Evolutionary conservation across 768 basidiomycete species (phyloP), one percentile per base, ranked within the genome.

Genomic region (Pholiota microspora): DNA sequence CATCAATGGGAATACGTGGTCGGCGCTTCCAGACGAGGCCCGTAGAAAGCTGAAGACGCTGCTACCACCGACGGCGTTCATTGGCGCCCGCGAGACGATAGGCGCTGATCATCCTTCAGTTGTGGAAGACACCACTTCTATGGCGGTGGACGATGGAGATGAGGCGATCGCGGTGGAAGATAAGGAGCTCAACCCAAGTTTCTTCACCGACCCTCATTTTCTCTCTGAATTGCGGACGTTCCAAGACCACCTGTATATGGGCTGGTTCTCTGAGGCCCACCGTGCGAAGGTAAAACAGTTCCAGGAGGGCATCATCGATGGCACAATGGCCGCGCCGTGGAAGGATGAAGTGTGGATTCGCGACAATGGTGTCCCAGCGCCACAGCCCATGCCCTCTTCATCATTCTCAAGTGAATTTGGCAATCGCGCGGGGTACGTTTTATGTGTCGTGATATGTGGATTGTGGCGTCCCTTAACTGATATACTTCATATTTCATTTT

Each of bases 331-430:
- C 27, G 83, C 77, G 10, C 74, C 80, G 34, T 85, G 83, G 82
- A 86, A 86, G 61, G 84, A 86, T 60, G 80, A 85, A 29, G 75
- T 72, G 29, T 86, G 84, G 84, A 75, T 76, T 45, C 67, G 65
- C 34, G 76, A 78, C 4, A 77, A 82, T 42, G 62, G 62, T 23
- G 45, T 50, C 12, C 15, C 15, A 28, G 48, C 60, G 51, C 40
- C 52, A 27, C 46, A 53, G n/a, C 45, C 55, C 51, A 45, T 59
- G 32, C 35, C 42, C 48, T 45, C 55, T 16, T 59, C 61, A 13
- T 63, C 53, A 7, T 24, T 57, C 13, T 54, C 61, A 10, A 50
- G 45, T 32, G 49, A 57, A 35, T 42, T 21, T 8, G 23, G 40
- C 21, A 50, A 49, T 23, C 56, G 32, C 42, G 53, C 57, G 10